phyloP scores from a whole-genome alignment of 2,329 filamentous ascomycete species.

The Fusarium sp. region DNA sequence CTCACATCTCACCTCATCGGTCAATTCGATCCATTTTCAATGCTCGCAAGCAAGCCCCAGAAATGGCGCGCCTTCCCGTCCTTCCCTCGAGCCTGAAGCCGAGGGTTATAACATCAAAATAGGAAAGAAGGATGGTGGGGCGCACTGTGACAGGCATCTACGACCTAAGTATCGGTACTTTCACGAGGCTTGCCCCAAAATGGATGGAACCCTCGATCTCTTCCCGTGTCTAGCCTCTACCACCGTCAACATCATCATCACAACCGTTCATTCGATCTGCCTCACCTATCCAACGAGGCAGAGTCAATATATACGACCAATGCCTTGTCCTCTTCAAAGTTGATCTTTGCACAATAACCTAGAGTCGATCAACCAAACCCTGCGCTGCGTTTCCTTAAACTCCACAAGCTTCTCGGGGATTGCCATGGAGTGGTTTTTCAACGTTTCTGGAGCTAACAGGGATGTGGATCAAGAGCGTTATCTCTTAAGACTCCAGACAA shows the following conservation, averaged over 20 bases:
- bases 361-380: slow-evolving; percentile 15
- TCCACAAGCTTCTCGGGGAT: slow-evolving; percentile 18
- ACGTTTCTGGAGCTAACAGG: slow-evolving; percentile 37
- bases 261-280: slow-evolving; percentile 15
- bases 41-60: slow-evolving; percentile 39
- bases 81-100: slow-evolving; percentile 23
- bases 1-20: slow-evolving; percentile 1
- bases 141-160: slow-evolving; percentile 40
- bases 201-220: slow-evolving; percentile 39
- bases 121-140: slow-evolving; percentile 20
- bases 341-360: not conserved
- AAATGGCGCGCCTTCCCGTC: slow-evolving; percentile 28
- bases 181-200: slow-evolving; percentile 24
- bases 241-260: slow-evolving; percentile 17
- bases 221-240: slow-evolving; percentile 33
- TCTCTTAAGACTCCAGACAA: slow-evolving; percentile 32
- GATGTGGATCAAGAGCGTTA: slow-evolving; percentile 34
- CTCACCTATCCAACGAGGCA: slow-evolving; percentile 20
- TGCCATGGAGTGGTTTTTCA: slow-evolving; percentile 21
- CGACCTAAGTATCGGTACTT: slow-evolving; percentile 40
- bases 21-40: slow-evolving; percentile 1
- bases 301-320: slow-evolving; percentile 13
- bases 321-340: slow-evolving; percentile 7
- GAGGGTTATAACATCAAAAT: slow-evolving; percentile 24
- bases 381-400: slow-evolving; percentile 6